Conservation (phyloP, 257 asterid genomes). For the Jacaranda copaia region DNA sequence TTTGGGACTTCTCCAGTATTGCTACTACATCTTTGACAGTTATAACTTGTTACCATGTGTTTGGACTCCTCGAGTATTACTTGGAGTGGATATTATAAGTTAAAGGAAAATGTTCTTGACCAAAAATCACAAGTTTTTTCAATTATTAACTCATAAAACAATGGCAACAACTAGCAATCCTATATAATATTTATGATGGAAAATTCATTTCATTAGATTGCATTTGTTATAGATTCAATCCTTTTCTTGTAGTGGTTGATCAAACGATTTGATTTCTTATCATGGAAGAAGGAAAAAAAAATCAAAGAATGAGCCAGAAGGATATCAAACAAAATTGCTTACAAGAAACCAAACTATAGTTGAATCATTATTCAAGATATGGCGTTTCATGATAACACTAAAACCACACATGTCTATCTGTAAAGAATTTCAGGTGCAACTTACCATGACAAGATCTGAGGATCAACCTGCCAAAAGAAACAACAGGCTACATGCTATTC, state of each 20-base stretch:
- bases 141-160: neutral
- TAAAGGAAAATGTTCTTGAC: neutral
- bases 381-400: neutral
- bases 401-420: neutral
- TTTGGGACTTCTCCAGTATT: neutral
- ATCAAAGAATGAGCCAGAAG: neutral
- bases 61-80: neutral
- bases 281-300: neutral
- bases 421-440: neutral
- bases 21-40: neutral
- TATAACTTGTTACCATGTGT: neutral
- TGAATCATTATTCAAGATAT: neutral
- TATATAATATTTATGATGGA: neutral
- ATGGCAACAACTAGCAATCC: neutral
- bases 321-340: neutral
- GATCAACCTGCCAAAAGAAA: conserved; percentile 31
- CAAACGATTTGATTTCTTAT: neutral
- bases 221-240: neutral
- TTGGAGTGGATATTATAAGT: neutral
- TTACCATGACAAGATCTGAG: conserved; percentile 32
- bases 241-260: neutral
- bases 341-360: neutral
- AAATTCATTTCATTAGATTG: neutral
- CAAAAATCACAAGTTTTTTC: neutral
- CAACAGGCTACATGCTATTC: neutral